Evolutionary conservation across 176 grass and related monocot species (phyloP), one percentile per base, ranked within the genome.

Genomic region (Oryza meridionalis): DNA sequence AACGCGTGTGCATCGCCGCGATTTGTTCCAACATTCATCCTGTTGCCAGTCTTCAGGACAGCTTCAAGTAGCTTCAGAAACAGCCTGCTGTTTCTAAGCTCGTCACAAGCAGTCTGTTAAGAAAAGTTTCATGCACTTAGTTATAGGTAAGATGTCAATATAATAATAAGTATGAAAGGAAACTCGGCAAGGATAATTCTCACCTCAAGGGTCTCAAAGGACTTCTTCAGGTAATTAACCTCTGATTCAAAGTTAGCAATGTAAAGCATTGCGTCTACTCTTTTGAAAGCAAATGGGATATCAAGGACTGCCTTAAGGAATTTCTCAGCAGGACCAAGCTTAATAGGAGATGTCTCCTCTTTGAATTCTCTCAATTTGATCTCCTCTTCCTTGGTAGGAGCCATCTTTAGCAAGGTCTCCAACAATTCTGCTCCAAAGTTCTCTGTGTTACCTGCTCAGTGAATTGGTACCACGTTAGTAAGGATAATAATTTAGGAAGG

Each of bases 21-120:
- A 62, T 99, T 96, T 82, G 96, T 99, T 47, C 96, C 96, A 37
- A 99, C 96, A 77, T 99, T 99, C 97, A 99, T 99, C 81, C 97
- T 87, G 86, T 99, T 99, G 27, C 97, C 97, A 2, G 97, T 99
- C 81, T 99, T 99, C 19, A 99, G 88, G 51, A 99, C 92, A n/a
- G 97, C 97, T 77, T 99, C 97, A n/a, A 99, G 97, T 72, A 99
- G 91, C 81, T 99, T 99, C 58, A 94, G 81, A 70, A 99, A 99
- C 46, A 99, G 71, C 15, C 88, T 88, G 88, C 97, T 99, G 43
- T 62, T 96, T 77, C 93, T 89, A 65, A 99, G 91, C 76, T 99
- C 97, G 4, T 99, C 97, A 24, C 97, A 99, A 62, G 97, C 97
- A 86, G 82, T 65, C 97, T 99, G 93, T 63, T 0, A 73, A 24